Evolutionary conservation across 345 rosid genomes (phyloP), one percentile per base, ranked within the genome.

Genomic region (Euclidium syriacum): DNA sequence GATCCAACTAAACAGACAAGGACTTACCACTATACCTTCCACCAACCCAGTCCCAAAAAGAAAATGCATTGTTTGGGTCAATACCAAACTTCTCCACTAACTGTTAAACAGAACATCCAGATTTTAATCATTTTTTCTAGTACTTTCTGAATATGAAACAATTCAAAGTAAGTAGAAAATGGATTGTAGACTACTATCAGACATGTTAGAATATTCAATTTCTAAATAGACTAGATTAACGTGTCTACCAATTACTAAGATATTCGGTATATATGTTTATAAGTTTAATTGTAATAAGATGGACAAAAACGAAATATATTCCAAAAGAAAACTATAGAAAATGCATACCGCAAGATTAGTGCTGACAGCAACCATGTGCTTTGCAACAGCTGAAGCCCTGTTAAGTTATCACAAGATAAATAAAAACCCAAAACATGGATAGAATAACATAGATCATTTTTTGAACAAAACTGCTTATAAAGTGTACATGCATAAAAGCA

Each of bases 41-140:
- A 55, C 99, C 91, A 66, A 90, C 99, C 99, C 99, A 92, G 76
- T 92, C 95, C 97, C 97, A 92, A 70, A 94, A 90, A 61, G 99
- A 88, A 83, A 94, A 94, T 56, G 99, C 91, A 80, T 94, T 84
- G 25, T 84, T 87, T 14, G 97, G 96, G 77, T 94, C 97, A 77
- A 94, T 90, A 50, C 99, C 97, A 41, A 94, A 94, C 74, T 87
- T 83, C 79, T 94, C 95, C 42, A 94, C 97, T 68, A 90, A 88
- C 97, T 94, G 95, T 75, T 2, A 56, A 41, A 33, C 24, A 24
- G 38, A 64, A 22, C 62, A 52, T 46, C 35, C 1, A 54, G 29
- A 11, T 6, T 62, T 26, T 30, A 11, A 36, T 26, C 27, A 26
- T 11, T 19, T 17, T 11, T 47, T 27, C n/a, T 18, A n/a, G 25